phyloP scores from a whole-genome alignment of 2,329 filamentous ascomycete genomes.

The Coniochaeta sp. region DNA sequence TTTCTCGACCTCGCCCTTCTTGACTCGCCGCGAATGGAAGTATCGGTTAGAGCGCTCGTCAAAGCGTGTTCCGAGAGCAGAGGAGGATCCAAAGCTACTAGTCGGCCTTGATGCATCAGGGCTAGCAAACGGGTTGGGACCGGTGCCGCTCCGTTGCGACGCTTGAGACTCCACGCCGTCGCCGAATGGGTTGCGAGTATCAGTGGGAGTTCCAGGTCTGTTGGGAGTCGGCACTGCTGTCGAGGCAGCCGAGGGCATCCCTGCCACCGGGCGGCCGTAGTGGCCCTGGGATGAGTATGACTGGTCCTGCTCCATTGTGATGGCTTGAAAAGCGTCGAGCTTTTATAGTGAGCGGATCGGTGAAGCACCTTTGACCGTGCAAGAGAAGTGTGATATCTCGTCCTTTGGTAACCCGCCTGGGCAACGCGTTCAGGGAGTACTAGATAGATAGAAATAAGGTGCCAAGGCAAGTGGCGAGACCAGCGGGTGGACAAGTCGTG shows the following conservation, averaged over 20 bases:
- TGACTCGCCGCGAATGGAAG: constrained; percentile 67
- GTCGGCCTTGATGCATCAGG: constrained; percentile 35
- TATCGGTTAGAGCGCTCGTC: constrained; percentile 42
- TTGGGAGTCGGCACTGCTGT: constrained; percentile 31
- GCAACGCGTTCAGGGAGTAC: neutral
- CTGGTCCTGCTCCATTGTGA: neutral
- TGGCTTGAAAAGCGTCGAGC: neutral
- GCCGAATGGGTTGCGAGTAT: constrained; percentile 31
- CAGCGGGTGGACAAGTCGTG: neutral
- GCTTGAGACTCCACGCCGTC: constrained; percentile 29
- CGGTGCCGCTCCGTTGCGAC: constrained; percentile 19
- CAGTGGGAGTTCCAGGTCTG: constrained; percentile 34
- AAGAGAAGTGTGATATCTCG: neutral
- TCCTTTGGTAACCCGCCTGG: neutral
- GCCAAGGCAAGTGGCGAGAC: neutral
- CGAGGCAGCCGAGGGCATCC: constrained; percentile 26
- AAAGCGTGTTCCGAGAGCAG: constrained; percentile 26
- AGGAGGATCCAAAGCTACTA: constrained; percentile 40
- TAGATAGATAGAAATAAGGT: neutral
- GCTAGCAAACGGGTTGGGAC: constrained; percentile 38
- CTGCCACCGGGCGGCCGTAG: constrained; percentile 15
- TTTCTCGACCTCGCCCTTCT: constrained; percentile 66
- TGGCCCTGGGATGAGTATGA: constrained; percentile 6
- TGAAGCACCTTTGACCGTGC: neutral
- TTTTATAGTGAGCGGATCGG: neutral